A percentile compares a stretch with the other conserved stretches of the same genome.
Conservation (phyloP, 2,329 filamentous ascomycete genomes). For the Phaeosphaeria sp. region DNA sequence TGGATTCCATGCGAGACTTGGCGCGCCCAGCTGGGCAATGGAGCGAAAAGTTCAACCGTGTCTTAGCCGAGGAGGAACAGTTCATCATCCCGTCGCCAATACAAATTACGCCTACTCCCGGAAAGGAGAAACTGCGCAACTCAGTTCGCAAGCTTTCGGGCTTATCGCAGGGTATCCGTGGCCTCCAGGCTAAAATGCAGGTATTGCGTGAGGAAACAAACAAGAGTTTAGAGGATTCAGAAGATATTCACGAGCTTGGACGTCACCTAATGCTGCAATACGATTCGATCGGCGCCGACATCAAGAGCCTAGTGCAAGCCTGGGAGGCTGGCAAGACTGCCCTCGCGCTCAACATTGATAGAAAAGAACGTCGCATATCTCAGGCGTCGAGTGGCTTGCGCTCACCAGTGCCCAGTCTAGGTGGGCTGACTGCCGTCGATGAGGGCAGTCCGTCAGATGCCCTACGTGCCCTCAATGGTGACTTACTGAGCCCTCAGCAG, state of each 20-base stretch:
- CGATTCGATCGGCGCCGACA: conserved; percentile 88
- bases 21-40: conserved; percentile 67
- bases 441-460: conserved; percentile 69
- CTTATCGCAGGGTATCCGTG: conserved; percentile 87
- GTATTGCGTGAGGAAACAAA: conserved; percentile 89
- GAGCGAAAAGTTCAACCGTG: conserved; percentile 69
- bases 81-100: conserved; percentile 59
- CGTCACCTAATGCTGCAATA: conserved; percentile 85
- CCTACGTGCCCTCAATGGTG: conserved; percentile 78
- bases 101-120: conserved; percentile 70
- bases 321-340: conserved; percentile 75
- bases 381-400: conserved; percentile 57
- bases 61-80: conserved; percentile 79
- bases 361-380: conserved; percentile 69
- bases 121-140: conserved; percentile 82
- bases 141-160: conserved; percentile 89
- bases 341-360: conserved; percentile 80
- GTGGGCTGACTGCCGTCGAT: conserved; percentile 65
- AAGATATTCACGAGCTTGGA: conserved; percentile 73
- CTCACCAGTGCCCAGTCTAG: conserved; percentile 62
- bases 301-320: conserved; percentile 64
- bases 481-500: conserved; percentile 57
- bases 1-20: conserved; percentile 74
- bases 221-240: conserved; percentile 74
- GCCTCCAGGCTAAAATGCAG: conserved; percentile 92